Conservation (phyloP, 2,329 filamentous ascomycete species). For the Trichoderma sp. region DNA sequence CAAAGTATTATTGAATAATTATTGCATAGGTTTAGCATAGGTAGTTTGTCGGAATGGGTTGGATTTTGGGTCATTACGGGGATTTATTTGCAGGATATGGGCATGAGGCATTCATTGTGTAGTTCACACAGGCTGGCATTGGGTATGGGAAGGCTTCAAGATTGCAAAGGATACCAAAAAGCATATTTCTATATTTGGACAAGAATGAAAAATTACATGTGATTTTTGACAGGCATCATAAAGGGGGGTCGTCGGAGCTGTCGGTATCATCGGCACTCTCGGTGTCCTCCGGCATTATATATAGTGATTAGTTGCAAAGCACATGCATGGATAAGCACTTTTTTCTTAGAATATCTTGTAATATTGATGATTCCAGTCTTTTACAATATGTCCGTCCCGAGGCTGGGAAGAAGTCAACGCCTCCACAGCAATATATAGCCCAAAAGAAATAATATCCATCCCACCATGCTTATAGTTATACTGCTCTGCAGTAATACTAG, state of each 20-base stretch:
- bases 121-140: not conserved
- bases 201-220: not conserved
- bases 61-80: not conserved
- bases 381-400: not conserved
- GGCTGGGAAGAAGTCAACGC: not conserved
- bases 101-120: not conserved
- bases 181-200: not conserved
- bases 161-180: constrained; percentile 5
- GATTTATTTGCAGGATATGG: not conserved
- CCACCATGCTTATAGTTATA: not conserved
- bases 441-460: not conserved
- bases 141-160: not conserved
- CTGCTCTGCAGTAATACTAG: not conserved
- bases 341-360: not conserved
- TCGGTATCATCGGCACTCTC: not conserved
- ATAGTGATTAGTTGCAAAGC: not conserved
- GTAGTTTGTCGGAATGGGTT: not conserved
- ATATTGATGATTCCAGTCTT: not conserved
- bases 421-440: not conserved
- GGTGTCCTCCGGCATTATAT: not conserved
- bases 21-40: not conserved
- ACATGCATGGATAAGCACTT: not conserved
- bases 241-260: not conserved
- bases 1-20: not conserved
- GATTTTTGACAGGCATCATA: not conserved